Base-by-base conservation (phyloP, 305 asterid species). In the Plantago coronopus region DNA sequence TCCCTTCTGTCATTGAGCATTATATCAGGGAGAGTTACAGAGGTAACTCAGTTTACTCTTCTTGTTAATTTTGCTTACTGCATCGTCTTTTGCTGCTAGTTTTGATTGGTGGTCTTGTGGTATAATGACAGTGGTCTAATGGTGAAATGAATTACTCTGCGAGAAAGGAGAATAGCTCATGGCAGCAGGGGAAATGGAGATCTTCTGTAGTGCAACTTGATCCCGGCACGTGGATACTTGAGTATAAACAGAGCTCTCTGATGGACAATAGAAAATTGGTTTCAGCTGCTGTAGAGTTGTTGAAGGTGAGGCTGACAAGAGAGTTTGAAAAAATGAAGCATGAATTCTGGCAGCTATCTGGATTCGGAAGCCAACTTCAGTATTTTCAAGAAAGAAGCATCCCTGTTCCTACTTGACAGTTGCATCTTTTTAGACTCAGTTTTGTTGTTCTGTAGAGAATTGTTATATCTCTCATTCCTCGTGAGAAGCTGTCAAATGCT, bases 151-250 rank as follows among this genome's bases (percentile, higher is more conserved):
- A 70, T 15, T 81, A 73, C 69, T 27, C 57, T 44, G 63, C 79
- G 27, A 57, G 82, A 47, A 19, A 34, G 54, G 64, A 66, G 3
- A 86, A 75, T 42, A 75, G 80, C 74, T 83, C 91, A 15, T 89
- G 96, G 98, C 65, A 43, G 9, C 90, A 73, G 62, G 69, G 54
- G 69, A 83, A 75, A 70, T 91, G 96, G 98, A 72, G 85, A 59
- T 80, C 85, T 21, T 80, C 88, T 0, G 82, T 74, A 3, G 84
- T 86, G 67, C 96, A 83, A 43, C 63, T 89, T 17, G 97, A 89
- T 73, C 81, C 87, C 0, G 76, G 79, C 42, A 91, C 98, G 17
- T 91, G 98, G 97, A 78, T 91, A 23, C 65, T 89, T 19, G 97
- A 91, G 73, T 84, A 91, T 69, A 73, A 64, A 61, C 81, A 22